Base-by-base conservation (phyloP, 2,329 filamentous ascomycete genomes). In the Lachnellula willkommii region DNA sequence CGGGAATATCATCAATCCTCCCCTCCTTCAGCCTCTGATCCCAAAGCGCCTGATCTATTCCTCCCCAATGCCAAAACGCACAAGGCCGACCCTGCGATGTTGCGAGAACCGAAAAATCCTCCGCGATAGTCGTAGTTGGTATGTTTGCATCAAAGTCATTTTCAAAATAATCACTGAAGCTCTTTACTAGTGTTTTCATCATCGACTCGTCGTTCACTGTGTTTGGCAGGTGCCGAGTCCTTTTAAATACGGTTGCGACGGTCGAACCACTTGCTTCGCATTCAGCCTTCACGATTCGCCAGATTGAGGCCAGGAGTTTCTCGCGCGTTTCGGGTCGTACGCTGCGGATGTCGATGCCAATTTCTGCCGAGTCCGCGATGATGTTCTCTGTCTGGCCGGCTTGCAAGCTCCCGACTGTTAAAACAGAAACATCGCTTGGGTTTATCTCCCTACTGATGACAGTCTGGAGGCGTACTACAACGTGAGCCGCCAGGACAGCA, bases 51-150 rank as follows among this genome's bases (percentile, higher is more conserved):
- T 69, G 67, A 54, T 80, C 77, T 32, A 75, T 74, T 0, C 80
- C 79, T 0, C 83, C 83, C 59, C 81, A 75, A 61, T 79, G 71
- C 71, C 79, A 84, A 63, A 83, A 85, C 47, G 71, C 76, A 57
- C 73, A 75, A 4, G 80, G 82, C 60, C 71, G 70, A 1, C 70
- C 72, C 11, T 76, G 69, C 6, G 71, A 39, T 0, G 74, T 78
- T 0, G 74, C 82, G 50, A 85, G 65, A 28, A 77, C 77, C 0
- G 75, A 75, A 57, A 63, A 62, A 50, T 63, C 58, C 42, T 65
- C 62, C 14, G 51, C 52, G 32, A 42, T 52, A 14, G 36, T 56
- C 32, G 49, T 32, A 5, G 22, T 51, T 4, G 52, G 47, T 28
- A 50, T 54, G 6, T 61, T 48, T 39, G 49, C 15, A 54, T 45